Evolutionary conservation across 176 grass and related monocot species (phyloP), one percentile per base, ranked within the genome.

Genomic region (Phyllostachys edulis): DNA sequence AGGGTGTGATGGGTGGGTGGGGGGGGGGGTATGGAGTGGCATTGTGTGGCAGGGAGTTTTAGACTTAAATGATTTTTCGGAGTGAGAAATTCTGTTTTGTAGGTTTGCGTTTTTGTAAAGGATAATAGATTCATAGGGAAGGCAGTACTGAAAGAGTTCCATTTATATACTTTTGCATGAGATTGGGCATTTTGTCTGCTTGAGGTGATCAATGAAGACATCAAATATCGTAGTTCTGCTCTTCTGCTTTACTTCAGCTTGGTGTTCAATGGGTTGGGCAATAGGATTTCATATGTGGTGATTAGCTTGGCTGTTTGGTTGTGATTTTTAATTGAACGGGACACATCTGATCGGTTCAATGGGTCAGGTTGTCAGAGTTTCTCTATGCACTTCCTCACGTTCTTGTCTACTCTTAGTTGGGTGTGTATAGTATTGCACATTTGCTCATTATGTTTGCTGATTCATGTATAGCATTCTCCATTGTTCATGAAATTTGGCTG

Each of bases 231-330:
- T 52, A 64, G 79, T 36, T 32, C 17, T 44, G 74, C 38, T 71
- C 52, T 80, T 64, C 63, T 85, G 70, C 7, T 73, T 50, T 69
- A 29, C 51, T 77, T 80, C 23, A 82, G 42, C 60, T 59, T 74
- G 26, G 73, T 23, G 23, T 17, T 73, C n/a, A 52, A 42, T 68
- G 54, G 37, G 9, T 21, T 32, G 37, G 51, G 38, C 6, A 15
- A 26, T 85, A 27, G 32, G 13, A 7, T 68, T 87, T 75, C 2
- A 27, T 68, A 44, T 75, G 17, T 47, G 39, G 18, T 67, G 73
- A 16, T 87, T 81, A 38, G 46, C 54, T 68, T 67, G 13, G 37
- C 4, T 13, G 3, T 20, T 76, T 6, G 38, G 49, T 81, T 54
- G 3, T 34, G 60, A 1, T 17, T 59, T 75, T 54, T 0, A 75